Conservation (phyloP, 2,329 filamentous ascomycete species). For the Colletotrichum godetiae region DNA sequence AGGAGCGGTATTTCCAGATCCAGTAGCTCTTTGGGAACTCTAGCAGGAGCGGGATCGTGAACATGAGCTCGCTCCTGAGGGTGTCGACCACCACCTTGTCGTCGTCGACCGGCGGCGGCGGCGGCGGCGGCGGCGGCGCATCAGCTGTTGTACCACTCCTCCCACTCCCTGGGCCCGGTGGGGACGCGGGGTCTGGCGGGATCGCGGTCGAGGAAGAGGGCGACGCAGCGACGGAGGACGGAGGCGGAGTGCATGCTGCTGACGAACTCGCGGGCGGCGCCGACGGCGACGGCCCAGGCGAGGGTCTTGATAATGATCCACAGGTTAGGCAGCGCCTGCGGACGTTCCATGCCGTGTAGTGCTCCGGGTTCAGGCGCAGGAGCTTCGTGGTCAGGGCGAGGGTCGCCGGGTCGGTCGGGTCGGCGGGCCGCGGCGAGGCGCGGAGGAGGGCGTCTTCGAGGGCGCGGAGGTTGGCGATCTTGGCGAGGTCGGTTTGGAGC, state of each 20-base stretch:
- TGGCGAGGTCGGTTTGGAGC: conserved; percentile 76
- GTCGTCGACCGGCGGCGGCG: conserved; percentile 41
- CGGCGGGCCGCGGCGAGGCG: conserved; percentile 27
- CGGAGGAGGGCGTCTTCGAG: conserved; percentile 62
- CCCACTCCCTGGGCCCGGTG: conserved; percentile 53
- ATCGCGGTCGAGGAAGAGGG: conserved; percentile 64
- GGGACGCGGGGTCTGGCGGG: conserved; percentile 59
- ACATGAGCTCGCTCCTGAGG: conserved; percentile 78
- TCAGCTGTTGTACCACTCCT: conserved; percentile 67
- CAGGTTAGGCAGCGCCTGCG: conserved; percentile 77
- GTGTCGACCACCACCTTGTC: conserved; percentile 6
- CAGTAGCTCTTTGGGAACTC: conserved; percentile 98
- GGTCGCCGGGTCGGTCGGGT: conserved; percentile 58
- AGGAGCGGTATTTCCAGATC: conserved; percentile 97
- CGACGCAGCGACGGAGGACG: conserved; percentile 70
- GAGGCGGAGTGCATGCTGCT: conserved; percentile 67
- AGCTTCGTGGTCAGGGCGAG: conserved; percentile 79
- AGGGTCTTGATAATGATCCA: conserved; percentile 66
- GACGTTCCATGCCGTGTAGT: conserved; percentile 92
- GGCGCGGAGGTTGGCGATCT: conserved; percentile 80
- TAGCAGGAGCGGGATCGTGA: conserved; percentile 85
- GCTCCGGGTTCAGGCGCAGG: conserved; percentile 83
- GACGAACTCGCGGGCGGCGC: conserved; percentile 65
- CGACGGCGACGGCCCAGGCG: conserved; percentile 63
- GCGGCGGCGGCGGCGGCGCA: conserved; percentile 33